Evolutionary conservation across 1,284 basidiomycete genomes (phyloP), one percentile per base, ranked within the genome.

Genomic region (Rhizopogon parksii): DNA sequence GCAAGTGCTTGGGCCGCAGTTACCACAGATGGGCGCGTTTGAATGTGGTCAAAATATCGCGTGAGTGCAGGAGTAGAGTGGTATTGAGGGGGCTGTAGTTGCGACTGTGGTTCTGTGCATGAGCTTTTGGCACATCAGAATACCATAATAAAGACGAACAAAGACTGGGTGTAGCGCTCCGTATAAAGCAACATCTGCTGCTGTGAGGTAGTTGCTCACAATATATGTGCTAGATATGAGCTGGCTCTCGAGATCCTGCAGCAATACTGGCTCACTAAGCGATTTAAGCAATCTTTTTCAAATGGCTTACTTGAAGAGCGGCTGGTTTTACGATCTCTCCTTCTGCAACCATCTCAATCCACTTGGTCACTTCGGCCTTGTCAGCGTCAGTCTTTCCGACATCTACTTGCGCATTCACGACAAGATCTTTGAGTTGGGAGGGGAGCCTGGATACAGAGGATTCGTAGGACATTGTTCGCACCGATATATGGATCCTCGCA

Each of bases 11-110:
- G 73, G 6, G 83, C 79, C 2, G 77, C 74, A 52, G 73, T 70
- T 32, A 78, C 74, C 27, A 94, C 78, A 36, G 75, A 64, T 3
- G 83, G 75, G 19, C 76, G 76, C 46, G 80, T 77, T 73, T 97
- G 94, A 54, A 97, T 81, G 67, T 95, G 90, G 66, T 94, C 88
- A 65, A 96, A 95, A 77, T 95, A 95, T 48, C 95, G 89, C 40
- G 89, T 88, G 43, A 97, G 69, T 24, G 90, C 79, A 5, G 94
- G 91, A 52, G 82, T 78, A 25, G 82, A 71, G 64, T 86, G 85
- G 71, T 89, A 85, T 66, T 88, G 80, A 19, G 77, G 59, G 0
- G 85, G 73, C 56, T 79, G 77, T 24, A 85, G 68, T 64, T 82
- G 80, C 6, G 83, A 79, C 88, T 91, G 61, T 50, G 34, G 43